phyloP scores from a whole-genome alignment of 306 rosid species.

The Canavalia gladiata region DNA sequence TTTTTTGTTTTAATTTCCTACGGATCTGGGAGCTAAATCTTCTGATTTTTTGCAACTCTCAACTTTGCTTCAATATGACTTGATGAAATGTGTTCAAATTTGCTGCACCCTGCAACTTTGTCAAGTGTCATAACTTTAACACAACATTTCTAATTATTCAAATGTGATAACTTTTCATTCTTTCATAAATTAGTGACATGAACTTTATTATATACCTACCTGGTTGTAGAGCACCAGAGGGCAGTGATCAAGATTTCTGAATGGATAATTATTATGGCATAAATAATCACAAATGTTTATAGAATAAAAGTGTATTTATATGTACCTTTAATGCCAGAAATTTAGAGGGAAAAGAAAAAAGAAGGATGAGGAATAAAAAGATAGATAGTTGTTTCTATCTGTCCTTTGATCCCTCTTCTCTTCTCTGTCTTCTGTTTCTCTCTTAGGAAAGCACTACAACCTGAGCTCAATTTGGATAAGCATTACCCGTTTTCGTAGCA shows the following conservation, averaged over 20 bases:
- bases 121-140: not conserved
- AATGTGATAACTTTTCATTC: not conserved
- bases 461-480: conserved; percentile 47
- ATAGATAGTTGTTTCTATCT: conserved; percentile 49
- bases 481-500: conserved; percentile 58
- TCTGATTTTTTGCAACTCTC: conserved; percentile 35
- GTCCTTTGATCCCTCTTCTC: conserved; percentile 27
- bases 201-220: conserved; percentile 25
- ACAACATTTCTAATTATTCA: not conserved
- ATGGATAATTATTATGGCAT: not conserved
- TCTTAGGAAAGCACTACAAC: conserved; percentile 31
- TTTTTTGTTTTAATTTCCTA: not conserved
- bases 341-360: conserved; percentile 41
- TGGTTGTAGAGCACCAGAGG: conserved; percentile 28
- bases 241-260: not conserved
- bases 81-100: conserved; percentile 30
- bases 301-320: not conserved
- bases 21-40: not conserved
- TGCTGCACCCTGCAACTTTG: conserved; percentile 42
- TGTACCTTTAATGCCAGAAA: not conserved
- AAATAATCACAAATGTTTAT: not conserved
- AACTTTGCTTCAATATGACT: conserved; percentile 15
- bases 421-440: conserved; percentile 43
- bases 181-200: not conserved
- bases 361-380: conserved; percentile 34